phyloP scores from a whole-genome alignment of 345 rosid genomes.

The Cochlearia excelsa region DNA sequence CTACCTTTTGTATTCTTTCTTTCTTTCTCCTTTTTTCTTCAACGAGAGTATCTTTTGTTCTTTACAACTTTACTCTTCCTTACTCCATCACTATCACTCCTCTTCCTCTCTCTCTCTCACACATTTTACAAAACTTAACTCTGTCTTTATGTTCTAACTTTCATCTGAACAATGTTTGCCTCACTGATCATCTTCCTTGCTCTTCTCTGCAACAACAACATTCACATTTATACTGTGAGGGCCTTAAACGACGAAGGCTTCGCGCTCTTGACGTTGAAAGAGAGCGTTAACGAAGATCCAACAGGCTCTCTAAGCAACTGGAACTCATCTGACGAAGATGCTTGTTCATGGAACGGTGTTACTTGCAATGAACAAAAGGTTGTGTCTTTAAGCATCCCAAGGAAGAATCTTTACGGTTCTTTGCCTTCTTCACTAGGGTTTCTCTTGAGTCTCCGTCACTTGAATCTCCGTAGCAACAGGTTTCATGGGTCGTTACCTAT shows the following conservation, averaged over 20 bases:
- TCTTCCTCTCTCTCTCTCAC: conserved; percentile 11
- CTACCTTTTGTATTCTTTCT: conserved; percentile 25
- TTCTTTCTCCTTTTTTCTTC: conserved; percentile 33
- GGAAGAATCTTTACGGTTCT: conserved; percentile 69
- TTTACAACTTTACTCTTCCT: conserved; percentile 15
- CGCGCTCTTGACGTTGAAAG: conserved; percentile 74
- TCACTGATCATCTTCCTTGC: conserved; percentile 34
- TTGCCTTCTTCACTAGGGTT: conserved; percentile 78
- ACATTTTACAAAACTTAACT: conserved; percentile 17
- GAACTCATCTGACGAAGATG: conserved; percentile 69
- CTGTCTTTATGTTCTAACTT: conserved; percentile 3
- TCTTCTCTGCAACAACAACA: conserved; percentile 39
- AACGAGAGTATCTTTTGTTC: conserved; percentile 29
- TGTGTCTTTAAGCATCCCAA: conserved; percentile 80
- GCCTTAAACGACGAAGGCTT: conserved; percentile 61
- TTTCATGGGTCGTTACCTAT: conserved; percentile 62
- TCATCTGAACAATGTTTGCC: conserved; percentile 34
- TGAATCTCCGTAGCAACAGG: conserved; percentile 77
- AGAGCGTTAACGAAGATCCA: conserved; percentile 65
- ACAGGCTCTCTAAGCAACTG: conserved; percentile 71
- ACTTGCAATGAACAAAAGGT: conserved; percentile 80
- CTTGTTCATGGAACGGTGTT: conserved; percentile 92
- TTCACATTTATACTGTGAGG: conserved; percentile 15
- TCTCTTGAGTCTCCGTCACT: conserved; percentile 77
- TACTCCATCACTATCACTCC: conserved; percentile 30